phyloP scores from a whole-genome alignment of 2,329 filamentous ascomycete genomes.

The Ceratocystis albifundus region DNA sequence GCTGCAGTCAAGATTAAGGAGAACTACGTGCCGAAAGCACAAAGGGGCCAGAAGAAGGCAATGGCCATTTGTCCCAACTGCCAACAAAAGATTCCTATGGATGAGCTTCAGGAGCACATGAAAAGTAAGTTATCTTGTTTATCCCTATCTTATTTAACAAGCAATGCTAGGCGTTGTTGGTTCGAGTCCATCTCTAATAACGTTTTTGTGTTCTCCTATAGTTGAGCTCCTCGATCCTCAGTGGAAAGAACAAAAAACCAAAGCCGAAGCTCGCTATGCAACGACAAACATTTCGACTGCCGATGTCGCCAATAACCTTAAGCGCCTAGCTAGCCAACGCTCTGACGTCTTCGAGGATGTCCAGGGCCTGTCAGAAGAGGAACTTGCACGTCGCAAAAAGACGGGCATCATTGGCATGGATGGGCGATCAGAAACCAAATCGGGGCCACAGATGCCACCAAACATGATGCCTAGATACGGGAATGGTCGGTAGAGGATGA shows the following conservation, averaged over 20 bases:
- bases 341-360: constrained; percentile 73
- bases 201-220: constrained; percentile 29
- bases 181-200: constrained; percentile 29
- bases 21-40: constrained; percentile 80
- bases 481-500: not conserved
- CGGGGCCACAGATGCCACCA: constrained; percentile 20
- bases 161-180: not conserved
- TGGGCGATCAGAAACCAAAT: constrained; percentile 12
- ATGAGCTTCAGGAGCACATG: constrained; percentile 86
- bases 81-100: constrained; percentile 74
- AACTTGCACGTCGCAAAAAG: constrained; percentile 62
- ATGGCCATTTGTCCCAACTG: constrained; percentile 85
- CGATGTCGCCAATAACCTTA: constrained; percentile 87
- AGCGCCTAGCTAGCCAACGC: constrained; percentile 81
- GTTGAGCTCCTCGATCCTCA: constrained; percentile 86
- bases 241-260: constrained; percentile 92
- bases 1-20: constrained; percentile 79
- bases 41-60: constrained; percentile 55
- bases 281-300: constrained; percentile 76
- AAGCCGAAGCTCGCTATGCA: constrained; percentile 70
- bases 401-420: constrained; percentile 39
- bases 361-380: constrained; percentile 62
- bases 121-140: constrained; percentile 48
- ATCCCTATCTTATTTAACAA: not conserved
- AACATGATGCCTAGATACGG: constrained; percentile 8